These are phyloP conservation scores for Jatropha curcas DNA, from an alignment of 345 rosid genomes.

Conservation along the genomic window DNA sequence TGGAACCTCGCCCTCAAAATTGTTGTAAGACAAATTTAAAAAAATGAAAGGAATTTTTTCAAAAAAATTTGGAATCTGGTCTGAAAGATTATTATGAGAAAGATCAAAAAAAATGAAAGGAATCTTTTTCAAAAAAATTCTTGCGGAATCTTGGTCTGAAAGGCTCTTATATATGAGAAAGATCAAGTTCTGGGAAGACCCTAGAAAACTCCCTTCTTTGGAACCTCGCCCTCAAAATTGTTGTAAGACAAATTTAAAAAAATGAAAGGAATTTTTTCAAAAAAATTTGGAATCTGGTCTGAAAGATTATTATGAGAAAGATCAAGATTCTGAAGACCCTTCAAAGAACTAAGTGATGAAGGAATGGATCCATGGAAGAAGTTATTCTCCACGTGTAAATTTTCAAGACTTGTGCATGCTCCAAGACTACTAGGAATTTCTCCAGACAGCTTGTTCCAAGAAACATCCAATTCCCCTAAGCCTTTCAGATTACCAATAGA, in stretches of 20 bases:
- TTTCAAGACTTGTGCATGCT: conserved; percentile 5
- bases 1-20: not conserved
- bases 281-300: not conserved
- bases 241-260: no score
- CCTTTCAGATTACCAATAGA: conserved; percentile 1
- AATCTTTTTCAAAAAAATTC: no score
- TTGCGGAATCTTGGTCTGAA: no score
- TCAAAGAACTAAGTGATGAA: not conserved
- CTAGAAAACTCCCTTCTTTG: no score
- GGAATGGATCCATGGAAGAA: conserved; percentile 5
- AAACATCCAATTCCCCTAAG: not conserved
- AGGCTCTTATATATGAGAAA: no score
- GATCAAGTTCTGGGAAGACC: no score
- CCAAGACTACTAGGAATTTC: not conserved
- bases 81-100: not conserved
- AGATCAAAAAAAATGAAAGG: no score
- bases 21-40: not conserved
- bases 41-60: no score
- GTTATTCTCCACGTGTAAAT: not conserved
- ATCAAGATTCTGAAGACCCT: not conserved
- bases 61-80: no score
- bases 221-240: no score
- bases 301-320: not conserved
- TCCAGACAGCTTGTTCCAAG: not conserved
- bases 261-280: no score